phyloP scores from a whole-genome alignment of 2,329 filamentous ascomycete genomes.

The Aspergillus transmontanensis region DNA sequence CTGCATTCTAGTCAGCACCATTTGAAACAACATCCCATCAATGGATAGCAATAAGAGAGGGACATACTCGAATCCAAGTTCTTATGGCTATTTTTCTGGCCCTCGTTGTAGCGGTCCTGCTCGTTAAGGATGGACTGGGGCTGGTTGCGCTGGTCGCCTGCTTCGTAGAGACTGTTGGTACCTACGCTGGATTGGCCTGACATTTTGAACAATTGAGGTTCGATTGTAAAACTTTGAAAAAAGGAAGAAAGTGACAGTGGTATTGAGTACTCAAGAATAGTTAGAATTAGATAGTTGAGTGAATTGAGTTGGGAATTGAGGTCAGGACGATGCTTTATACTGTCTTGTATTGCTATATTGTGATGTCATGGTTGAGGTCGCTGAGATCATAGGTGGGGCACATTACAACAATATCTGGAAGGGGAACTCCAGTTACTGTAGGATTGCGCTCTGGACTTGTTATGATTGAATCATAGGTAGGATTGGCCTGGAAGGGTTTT shows the following conservation, averaged over 20 bases:
- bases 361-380: constrained; percentile 17
- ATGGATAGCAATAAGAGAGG: not conserved
- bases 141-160: constrained; percentile 71
- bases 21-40: not conserved
- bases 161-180: constrained; percentile 68
- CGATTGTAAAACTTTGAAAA: not conserved
- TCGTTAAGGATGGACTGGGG: constrained; percentile 56
- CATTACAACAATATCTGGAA: constrained; percentile 4
- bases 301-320: not conserved
- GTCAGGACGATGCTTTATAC: constrained; percentile 11
- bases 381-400: constrained; percentile 25
- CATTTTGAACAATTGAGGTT: constrained; percentile 18
- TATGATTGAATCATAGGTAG: not conserved
- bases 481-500: not conserved
- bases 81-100: constrained; percentile 68
- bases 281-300: not conserved
- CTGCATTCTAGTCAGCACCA: constrained; percentile 24
- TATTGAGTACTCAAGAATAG: not conserved
- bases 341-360: constrained; percentile 7
- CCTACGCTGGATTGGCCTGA: constrained; percentile 67
- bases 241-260: not conserved
- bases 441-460: not conserved
- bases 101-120: constrained; percentile 69
- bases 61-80: constrained; percentile 69
- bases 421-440: not conserved